A percentile compares a stretch with the other conserved stretches of the same genome.
These are phyloP conservation scores for Suillus weaverae DNA, from an alignment of 768 basidiomycete genomes.

Conservation along the genomic window DNA sequence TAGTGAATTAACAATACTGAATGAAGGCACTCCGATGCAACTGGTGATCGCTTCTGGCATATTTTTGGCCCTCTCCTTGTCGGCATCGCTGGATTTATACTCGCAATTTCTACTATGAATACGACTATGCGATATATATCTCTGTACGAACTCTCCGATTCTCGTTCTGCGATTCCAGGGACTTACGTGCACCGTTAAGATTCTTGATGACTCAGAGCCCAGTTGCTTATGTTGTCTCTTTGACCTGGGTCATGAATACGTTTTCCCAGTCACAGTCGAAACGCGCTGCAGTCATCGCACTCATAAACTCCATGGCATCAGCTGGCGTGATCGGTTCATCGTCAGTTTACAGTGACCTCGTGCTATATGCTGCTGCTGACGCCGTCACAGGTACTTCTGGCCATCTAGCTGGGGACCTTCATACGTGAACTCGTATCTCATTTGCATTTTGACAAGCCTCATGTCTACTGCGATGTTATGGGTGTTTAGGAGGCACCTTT, in stretches of 20 bases:
- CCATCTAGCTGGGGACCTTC: slow-evolving; percentile 66
- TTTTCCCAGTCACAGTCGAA: slow-evolving; percentile 81
- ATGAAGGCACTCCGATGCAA: slow-evolving; percentile 66
- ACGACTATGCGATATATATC: slow-evolving; percentile 61
- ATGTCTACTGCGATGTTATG: slow-evolving; percentile 50
- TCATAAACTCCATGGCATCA: slow-evolving; percentile 77
- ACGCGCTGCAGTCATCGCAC: slow-evolving; percentile 77
- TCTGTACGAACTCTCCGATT: slow-evolving; percentile 40
- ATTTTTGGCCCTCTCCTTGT: slow-evolving; percentile 51
- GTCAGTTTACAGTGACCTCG: slow-evolving; percentile 41
- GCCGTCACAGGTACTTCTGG: slow-evolving; percentile 55
- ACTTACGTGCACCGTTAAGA: slow-evolving; percentile 33
- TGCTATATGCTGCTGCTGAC: neutral
- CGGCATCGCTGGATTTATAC: slow-evolving; percentile 65
- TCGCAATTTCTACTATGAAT: slow-evolving; percentile 64
- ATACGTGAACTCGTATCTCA: slow-evolving; percentile 67
- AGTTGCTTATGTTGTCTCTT: slow-evolving; percentile 65
- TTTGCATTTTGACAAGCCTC: slow-evolving; percentile 62
- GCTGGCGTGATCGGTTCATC: slow-evolving; percentile 80
- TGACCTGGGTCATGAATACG: slow-evolving; percentile 50
- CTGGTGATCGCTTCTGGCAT: slow-evolving; percentile 72
- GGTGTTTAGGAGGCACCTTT: slow-evolving; percentile 44
- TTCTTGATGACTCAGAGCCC: slow-evolving; percentile 77
- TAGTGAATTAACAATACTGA: slow-evolving; percentile 8
- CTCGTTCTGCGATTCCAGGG: neutral